These are phyloP conservation scores for Vigna trinervia DNA, from an alignment of 306 rosid genomes.

Conservation along the genomic window DNA sequence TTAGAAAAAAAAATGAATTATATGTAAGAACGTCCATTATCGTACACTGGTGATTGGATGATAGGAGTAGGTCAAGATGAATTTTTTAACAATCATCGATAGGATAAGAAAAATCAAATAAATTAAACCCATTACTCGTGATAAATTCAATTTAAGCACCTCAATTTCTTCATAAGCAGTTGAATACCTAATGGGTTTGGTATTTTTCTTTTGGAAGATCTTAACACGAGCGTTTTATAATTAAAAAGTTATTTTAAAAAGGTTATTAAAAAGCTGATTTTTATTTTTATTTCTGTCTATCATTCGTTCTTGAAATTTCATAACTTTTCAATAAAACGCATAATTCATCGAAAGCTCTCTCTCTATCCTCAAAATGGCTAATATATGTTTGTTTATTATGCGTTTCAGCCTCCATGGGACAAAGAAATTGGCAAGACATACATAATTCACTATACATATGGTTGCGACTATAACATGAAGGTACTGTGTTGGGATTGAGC, in stretches of 20 bases:
- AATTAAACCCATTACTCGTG: too few species aligned
- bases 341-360: constrained; percentile 4
- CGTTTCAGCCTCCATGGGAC: constrained; percentile 96
- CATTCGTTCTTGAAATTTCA: constrained; percentile 22
- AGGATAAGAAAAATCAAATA: neutral
- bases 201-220: too few species aligned
- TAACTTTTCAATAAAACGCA: neutral
- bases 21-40: constrained; percentile 19
- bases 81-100: neutral
- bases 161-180: neutral
- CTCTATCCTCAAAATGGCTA: constrained; percentile 31
- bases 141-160: neutral
- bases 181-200: neutral
- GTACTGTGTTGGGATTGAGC: constrained; percentile 47
- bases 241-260: neutral
- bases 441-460: constrained; percentile 95
- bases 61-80: too few species aligned
- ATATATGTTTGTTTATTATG: constrained; percentile 42
- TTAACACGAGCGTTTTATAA: neutral
- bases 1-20: neutral
- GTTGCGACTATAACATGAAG: constrained; percentile 92
- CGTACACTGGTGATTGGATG: too few species aligned
- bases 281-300: neutral
- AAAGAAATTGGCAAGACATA: constrained; percentile 68
- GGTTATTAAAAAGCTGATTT: neutral